Base-by-base conservation (phyloP, 1,284 basidiomycete genomes). In the Apiotrichum montevideense region DNA sequence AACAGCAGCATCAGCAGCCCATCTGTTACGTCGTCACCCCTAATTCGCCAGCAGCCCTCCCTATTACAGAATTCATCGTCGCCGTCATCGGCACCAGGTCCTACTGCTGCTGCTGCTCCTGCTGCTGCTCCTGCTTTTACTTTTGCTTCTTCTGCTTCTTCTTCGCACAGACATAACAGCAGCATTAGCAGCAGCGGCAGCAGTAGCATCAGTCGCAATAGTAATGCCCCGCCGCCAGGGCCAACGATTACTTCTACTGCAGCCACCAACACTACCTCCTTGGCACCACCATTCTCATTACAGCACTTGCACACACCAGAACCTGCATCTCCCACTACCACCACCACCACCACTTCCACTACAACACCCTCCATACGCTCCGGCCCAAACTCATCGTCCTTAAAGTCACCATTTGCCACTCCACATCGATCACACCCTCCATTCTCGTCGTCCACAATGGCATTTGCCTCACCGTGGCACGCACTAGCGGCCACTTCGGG, bases 401-500 rank as follows among this genome's bases (percentile, higher is more conserved):
- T 43, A 5, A 33, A 39, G 15, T 58, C 53, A 0, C 52, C 52
- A 3, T 51, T 54, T 13, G 34, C 57, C n/a, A 58, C 52, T 14
- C 48, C 53, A 1, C 48, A 37, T 1, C 43, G 48, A 6, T 39
- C 37, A 15, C 39, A 47, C 29, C 44, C 15, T 21, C 11, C 46
- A 35, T 29, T 15, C 3, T 10, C 35, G 9, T 35, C 33, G 35
- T 13, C 15, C 6, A 13, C 35, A n/a, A 35, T 47, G 34, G 39
- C 29, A 41, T 44, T 43, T 35, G 41, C 41, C 4, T 72, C 74
- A 3, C 77, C 77, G 9, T 78, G 77, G 77, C 66, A 63, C 10
- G 54, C 67, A 6, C 62, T 78, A 1, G 75, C 75, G 1, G 73
- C 71, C 0, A 63, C 64, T 3, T 74, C 73, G 0, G 77, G 77